Evolutionary conservation across 2,329 filamentous ascomycete species (phyloP).

Genomic region (Neofusicoccum parvum): DNA sequence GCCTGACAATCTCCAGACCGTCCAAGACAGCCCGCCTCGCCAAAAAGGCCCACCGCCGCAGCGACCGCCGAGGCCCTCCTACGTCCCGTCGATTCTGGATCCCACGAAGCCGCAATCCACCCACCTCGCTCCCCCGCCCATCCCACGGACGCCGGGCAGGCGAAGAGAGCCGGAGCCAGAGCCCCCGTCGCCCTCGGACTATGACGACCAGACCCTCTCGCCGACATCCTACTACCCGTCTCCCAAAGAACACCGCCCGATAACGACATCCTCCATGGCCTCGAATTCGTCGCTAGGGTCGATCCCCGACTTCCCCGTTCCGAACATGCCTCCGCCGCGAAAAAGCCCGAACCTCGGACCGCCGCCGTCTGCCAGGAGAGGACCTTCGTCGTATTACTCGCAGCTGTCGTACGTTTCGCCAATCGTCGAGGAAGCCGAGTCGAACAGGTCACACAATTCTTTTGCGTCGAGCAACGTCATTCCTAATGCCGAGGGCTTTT

Average conservation of each 20-base stretch:
- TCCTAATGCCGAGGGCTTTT: conserved; percentile 45
- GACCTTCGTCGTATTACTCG: conserved; percentile 52
- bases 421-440: conserved; percentile 52
- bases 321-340: conserved; percentile 38
- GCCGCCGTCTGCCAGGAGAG: conserved; percentile 51
- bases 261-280: conserved; percentile 41
- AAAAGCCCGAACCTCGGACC: conserved; percentile 48
- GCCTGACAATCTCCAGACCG: conserved; percentile 36
- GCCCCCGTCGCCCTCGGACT: conserved; percentile 26
- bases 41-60: conserved; percentile 43
- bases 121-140: conserved; percentile 31
- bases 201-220: conserved; percentile 38
- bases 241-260: conserved; percentile 31
- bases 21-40: conserved; percentile 32
- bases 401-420: conserved; percentile 51
- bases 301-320: conserved; percentile 46
- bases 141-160: conserved; percentile 8
- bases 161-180: conserved; percentile 26
- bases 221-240: conserved; percentile 31
- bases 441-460: conserved; percentile 44
- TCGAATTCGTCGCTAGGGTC: conserved; percentile 46
- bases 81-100: conserved; percentile 41
- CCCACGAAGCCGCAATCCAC: conserved; percentile 33
- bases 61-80: conserved; percentile 44
- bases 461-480: conserved; percentile 54